A percentile compares a stretch with the other conserved stretches of the same genome.
phyloP scores from a whole-genome alignment of 2,329 filamentous ascomycete genomes.

The Ophiognomonia clavigignenti-juglandacearum region DNA sequence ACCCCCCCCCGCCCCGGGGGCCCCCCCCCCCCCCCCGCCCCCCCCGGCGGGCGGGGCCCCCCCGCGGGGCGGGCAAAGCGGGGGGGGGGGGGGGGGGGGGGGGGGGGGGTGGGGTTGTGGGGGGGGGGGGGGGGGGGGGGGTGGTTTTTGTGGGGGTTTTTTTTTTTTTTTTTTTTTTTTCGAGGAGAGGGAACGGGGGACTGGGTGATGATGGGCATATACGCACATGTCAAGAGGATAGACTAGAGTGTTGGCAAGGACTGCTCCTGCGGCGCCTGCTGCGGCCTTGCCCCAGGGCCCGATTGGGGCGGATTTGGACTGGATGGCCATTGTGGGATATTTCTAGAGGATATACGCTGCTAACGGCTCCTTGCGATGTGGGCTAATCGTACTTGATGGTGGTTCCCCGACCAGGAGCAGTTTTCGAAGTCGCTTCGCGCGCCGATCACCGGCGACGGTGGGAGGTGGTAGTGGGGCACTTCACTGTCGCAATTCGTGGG shows the following conservation, averaged over 20 bases:
- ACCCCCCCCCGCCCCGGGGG: no score
- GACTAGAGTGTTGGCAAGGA: conserved; percentile 89
- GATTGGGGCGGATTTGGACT: conserved; percentile 63
- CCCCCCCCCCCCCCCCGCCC: no score
- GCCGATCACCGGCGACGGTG: conserved; percentile 14
- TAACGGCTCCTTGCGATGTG: background rate
- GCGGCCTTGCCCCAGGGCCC: conserved; percentile 92
- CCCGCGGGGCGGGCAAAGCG: no score
- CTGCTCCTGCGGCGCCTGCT: conserved; percentile 86
- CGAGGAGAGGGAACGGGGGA: no score
- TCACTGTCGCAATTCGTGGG: background rate
- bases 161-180: no score
- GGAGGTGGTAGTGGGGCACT: conserved; percentile 1
- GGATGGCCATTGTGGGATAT: conserved; percentile 47
- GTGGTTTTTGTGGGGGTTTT: no score
- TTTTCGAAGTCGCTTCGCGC: conserved; percentile 9
- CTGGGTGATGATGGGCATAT: no score
- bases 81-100: no score
- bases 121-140: no score
- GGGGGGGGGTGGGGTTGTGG: no score
- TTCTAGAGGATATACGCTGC: no score
- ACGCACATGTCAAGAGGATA: conserved; percentile 94
- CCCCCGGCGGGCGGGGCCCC: no score
- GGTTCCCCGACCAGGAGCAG: conserved; percentile 49
- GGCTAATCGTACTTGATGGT: background rate